Evolutionary conservation across 176 grass and related monocot species (phyloP).

Genomic region (Oryza glumipatula): DNA sequence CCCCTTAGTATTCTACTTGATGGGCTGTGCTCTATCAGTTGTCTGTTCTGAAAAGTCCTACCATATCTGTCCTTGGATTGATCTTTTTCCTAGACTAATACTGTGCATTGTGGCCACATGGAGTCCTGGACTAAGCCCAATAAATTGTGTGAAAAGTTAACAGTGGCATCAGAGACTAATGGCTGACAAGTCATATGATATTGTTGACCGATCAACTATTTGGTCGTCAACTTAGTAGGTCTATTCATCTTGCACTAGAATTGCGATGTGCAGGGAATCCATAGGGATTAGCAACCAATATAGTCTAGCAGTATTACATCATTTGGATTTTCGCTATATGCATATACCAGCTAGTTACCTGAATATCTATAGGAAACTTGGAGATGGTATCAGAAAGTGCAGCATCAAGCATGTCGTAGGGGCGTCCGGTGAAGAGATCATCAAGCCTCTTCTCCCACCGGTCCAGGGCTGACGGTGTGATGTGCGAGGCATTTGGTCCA

Average conservation of each 20-base stretch:
- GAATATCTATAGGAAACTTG: slow-evolving; percentile 88
- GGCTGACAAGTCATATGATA: not conserved
- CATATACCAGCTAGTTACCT: slow-evolving; percentile 48
- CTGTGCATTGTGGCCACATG: not conserved
- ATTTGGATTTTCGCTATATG: not conserved
- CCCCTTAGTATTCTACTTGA: not conserved
- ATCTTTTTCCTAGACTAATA: not conserved
- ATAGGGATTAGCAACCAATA: not conserved
- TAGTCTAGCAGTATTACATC: not conserved
- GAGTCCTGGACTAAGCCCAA: not conserved
- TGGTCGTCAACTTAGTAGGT: not conserved
- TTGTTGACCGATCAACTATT: not conserved
- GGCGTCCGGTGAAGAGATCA: slow-evolving; percentile 73
- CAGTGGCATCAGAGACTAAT: slow-evolving; percentile 32
- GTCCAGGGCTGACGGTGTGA: slow-evolving; percentile 85
- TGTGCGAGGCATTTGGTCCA: slow-evolving; percentile 88
- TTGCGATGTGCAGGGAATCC: not conserved
- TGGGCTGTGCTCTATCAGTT: not conserved
- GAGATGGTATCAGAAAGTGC: slow-evolving; percentile 82
- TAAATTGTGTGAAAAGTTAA: not conserved
- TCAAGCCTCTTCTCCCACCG: slow-evolving; percentile 89
- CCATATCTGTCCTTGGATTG: not conserved
- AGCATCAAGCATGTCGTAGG: slow-evolving; percentile 96
- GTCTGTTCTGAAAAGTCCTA: not conserved
- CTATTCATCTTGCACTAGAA: slow-evolving; percentile 36